These are phyloP conservation scores for Nicotiana noctiflora DNA, from an alignment of 257 asterid species.

Conservation along the genomic window DNA sequence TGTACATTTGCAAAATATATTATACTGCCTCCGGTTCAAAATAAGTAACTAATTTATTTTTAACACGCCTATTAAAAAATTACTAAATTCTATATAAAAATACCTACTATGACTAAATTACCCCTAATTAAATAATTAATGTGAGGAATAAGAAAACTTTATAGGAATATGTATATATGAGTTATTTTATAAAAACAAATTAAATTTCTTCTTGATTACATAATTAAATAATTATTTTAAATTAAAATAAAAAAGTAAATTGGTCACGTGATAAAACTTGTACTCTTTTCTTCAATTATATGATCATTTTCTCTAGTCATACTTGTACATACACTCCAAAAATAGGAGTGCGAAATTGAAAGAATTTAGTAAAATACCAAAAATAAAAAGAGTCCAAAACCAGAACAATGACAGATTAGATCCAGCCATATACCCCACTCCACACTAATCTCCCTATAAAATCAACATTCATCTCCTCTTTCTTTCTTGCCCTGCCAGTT, in stretches of 20 bases:
- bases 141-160: too few relatives aligned
- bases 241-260: too few relatives aligned
- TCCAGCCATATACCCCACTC: constrained; percentile 4
- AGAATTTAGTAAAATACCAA: not conserved
- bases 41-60: too few relatives aligned
- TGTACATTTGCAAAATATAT: not conserved
- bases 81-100: too few relatives aligned
- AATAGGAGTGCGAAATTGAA: not conserved
- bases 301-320: not conserved
- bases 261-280: not conserved
- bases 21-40: too few relatives aligned
- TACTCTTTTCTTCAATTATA: not conserved
- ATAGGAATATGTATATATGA: too few relatives aligned
- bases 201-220: too few relatives aligned
- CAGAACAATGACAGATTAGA: constrained; percentile 5
- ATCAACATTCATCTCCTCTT: not conserved
- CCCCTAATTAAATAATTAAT: too few relatives aligned
- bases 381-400: not conserved
- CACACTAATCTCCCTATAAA: not conserved
- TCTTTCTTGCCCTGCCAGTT: not conserved
- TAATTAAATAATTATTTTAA: too few relatives aligned
- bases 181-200: too few relatives aligned
- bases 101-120: too few relatives aligned
- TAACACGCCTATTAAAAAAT: too few relatives aligned
- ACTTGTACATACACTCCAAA: not conserved